These are phyloP conservation scores for Dysphania ambrosioides DNA, from an alignment of 148 eudicot genomes.

Conservation along the genomic window DNA sequence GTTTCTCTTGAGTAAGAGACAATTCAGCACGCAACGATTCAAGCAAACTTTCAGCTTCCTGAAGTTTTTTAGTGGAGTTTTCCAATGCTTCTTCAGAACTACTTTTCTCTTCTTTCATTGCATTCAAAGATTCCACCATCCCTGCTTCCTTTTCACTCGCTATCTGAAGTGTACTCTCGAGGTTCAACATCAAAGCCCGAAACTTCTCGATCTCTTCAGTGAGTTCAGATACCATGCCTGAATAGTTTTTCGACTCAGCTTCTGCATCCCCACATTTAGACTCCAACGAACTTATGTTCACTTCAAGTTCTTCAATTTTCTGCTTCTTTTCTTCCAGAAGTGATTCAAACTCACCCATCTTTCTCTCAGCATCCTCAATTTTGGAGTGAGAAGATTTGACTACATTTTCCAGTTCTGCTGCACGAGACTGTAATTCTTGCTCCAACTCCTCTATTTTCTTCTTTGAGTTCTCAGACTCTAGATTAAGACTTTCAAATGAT, in stretches of 20 bases:
- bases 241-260: slow-evolving; percentile 47
- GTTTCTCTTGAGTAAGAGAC: slow-evolving; percentile 43
- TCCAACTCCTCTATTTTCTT: slow-evolving; percentile 69
- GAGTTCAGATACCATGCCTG: slow-evolving; percentile 49
- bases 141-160: slow-evolving; percentile 58
- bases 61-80: slow-evolving; percentile 48
- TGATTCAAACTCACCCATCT: slow-evolving; percentile 47
- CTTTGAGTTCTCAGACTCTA: slow-evolving; percentile 72
- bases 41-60: slow-evolving; percentile 53
- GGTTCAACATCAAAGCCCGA: slow-evolving; percentile 41
- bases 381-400: slow-evolving; percentile 55
- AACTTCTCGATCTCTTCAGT: slow-evolving; percentile 46
- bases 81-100: slow-evolving; percentile 48
- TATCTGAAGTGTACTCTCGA: slow-evolving; percentile 47
- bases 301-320: slow-evolving; percentile 67
- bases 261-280: slow-evolving; percentile 49
- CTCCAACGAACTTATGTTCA: slow-evolving; percentile 47
- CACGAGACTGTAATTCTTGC: slow-evolving; percentile 44
- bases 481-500: slow-evolving; percentile 52
- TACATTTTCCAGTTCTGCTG: slow-evolving; percentile 55
- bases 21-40: slow-evolving; percentile 48
- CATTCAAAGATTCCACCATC: slow-evolving; percentile 37
- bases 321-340: slow-evolving; percentile 58
- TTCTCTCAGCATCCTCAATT: slow-evolving; percentile 60
- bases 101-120: slow-evolving; percentile 49